Evolutionary conservation across 345 rosid species (phyloP).

Genomic region (Populus ilicifolia): DNA sequence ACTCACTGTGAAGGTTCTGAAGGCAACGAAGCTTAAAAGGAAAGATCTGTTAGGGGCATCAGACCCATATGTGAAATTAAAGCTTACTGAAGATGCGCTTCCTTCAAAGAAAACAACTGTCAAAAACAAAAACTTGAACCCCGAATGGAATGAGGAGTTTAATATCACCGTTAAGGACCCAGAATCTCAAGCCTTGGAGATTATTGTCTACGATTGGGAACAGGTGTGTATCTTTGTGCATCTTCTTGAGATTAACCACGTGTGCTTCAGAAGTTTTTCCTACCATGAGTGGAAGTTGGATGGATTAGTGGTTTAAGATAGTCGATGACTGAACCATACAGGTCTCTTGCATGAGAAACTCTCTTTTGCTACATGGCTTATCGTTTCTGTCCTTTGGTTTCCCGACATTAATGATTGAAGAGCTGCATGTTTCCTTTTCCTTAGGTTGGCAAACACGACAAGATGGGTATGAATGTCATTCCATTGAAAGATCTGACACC

Average conservation of each 20-base stretch:
- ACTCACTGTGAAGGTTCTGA: constrained; percentile 68
- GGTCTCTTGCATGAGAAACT: no score
- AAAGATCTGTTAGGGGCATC: constrained; percentile 88
- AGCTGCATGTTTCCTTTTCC: background rate
- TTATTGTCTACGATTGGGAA: constrained; percentile 85
- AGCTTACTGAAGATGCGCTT: constrained; percentile 71
- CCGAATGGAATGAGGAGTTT: constrained; percentile 94
- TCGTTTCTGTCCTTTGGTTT: background rate
- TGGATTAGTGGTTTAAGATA: no score
- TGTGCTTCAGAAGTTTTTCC: background rate
- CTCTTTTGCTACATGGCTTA: no score
- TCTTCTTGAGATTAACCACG: background rate
- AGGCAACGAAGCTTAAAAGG: constrained; percentile 74
- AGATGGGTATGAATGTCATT: constrained; percentile 85
- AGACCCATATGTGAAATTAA: constrained; percentile 89
- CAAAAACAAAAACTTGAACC: constrained; percentile 84
- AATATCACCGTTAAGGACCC: constrained; percentile 75
- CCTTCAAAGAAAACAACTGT: constrained; percentile 88
- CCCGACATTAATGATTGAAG: background rate
- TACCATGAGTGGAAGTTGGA: background rate
- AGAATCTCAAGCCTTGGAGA: constrained; percentile 57
- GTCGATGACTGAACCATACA: no score
- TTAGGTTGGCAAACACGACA: constrained; percentile 84
- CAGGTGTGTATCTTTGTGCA: constrained; percentile 39
- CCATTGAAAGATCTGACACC: constrained; percentile 75